A percentile compares a stretch with the other conserved stretches of the same genome.
These are phyloP conservation scores for Albophoma yamanashiensis DNA, from an alignment of 2,329 filamentous ascomycete species.

Conservation along the genomic window DNA sequence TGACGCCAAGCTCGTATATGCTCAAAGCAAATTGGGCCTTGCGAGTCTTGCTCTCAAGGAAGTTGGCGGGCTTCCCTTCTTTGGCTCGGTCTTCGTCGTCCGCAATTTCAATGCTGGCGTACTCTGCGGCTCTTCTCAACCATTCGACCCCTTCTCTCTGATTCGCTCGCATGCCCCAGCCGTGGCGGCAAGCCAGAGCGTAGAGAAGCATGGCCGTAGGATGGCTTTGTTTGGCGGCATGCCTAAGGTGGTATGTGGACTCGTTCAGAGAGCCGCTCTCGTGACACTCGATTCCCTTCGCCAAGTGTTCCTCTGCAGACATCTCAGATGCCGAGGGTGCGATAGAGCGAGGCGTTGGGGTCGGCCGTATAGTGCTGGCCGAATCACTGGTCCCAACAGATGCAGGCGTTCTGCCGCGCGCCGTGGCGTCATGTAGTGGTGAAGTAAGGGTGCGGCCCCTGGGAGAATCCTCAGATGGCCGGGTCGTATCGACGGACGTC, in stretches of 20 bases:
- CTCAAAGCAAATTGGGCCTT: conserved; percentile 91
- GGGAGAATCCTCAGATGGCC: conserved; percentile 36
- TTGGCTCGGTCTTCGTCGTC: conserved; percentile 63
- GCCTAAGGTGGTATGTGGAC: conserved; percentile 89
- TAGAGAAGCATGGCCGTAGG: conserved; percentile 95
- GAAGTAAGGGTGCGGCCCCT: conserved; percentile 34
- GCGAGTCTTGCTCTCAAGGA: conserved; percentile 65
- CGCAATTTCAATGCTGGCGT: conserved; percentile 69
- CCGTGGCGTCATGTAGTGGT: conserved; percentile 23
- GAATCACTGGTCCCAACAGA: conserved; percentile 43
- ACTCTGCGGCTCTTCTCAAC: conserved; percentile 84
- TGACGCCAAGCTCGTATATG: conserved; percentile 92
- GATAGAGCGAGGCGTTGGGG: conserved; percentile 29
- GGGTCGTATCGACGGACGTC: conserved; percentile 31
- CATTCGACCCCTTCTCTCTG: conserved; percentile 83
- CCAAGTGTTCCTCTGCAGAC: conserved; percentile 77
- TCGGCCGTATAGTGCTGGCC: conserved; percentile 37
- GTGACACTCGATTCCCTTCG: conserved; percentile 83
- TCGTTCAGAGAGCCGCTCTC: conserved; percentile 81
- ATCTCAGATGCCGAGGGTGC: conserved; percentile 55
- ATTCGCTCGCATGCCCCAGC: conserved; percentile 95
- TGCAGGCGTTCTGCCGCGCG: conserved; percentile 32
- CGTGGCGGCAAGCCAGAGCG: conserved; percentile 86
- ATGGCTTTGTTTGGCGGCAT: conserved; percentile 75
- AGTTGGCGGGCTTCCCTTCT: conserved; percentile 52